phyloP scores from a whole-genome alignment of 495 filamentous ascomycete genomes.

The Aspergillus coremiiformis region DNA sequence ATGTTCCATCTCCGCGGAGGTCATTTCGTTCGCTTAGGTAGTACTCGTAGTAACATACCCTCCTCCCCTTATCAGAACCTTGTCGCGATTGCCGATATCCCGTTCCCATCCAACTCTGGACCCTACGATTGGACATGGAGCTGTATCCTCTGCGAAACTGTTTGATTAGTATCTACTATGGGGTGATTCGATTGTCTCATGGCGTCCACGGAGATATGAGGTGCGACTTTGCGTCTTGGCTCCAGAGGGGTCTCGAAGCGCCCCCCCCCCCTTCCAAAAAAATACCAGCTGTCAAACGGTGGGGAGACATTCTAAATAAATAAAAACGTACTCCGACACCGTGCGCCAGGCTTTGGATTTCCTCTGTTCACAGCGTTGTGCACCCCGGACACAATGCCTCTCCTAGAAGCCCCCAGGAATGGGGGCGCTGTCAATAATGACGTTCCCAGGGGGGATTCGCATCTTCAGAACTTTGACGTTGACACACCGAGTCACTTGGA shows the following conservation, averaged over 20 bases:
- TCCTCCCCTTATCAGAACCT: neutral
- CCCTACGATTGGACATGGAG: neutral
- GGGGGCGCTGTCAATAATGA: constrained; percentile 25
- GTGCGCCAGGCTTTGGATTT: neutral
- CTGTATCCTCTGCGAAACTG: constrained; percentile 1
- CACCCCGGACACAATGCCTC: constrained; percentile 21
- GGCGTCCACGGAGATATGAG: neutral
- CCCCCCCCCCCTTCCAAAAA: too few species aligned
- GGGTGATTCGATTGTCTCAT: constrained; percentile 1
- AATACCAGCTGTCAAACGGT: neutral
- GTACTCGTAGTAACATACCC: too few species aligned
- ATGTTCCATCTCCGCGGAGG: neutral
- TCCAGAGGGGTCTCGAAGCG: neutral
- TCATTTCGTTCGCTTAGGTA: too few species aligned
- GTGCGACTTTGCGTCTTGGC: neutral
- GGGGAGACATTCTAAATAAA: neutral
- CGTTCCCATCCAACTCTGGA: neutral
- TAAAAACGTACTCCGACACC: neutral
- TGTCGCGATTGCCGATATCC: neutral
- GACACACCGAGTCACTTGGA: neutral
- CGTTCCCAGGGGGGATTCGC: constrained; percentile 1
- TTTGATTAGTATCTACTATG: neutral
- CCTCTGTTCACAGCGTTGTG: neutral
- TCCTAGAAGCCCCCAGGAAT: constrained; percentile 27
- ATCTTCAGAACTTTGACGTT: neutral